Percentiles rank a stretch among this genome's conserved stretches.
phyloP scores from a whole-genome alignment of 306 rosid genomes.

The Adenanthera pavonina region DNA sequence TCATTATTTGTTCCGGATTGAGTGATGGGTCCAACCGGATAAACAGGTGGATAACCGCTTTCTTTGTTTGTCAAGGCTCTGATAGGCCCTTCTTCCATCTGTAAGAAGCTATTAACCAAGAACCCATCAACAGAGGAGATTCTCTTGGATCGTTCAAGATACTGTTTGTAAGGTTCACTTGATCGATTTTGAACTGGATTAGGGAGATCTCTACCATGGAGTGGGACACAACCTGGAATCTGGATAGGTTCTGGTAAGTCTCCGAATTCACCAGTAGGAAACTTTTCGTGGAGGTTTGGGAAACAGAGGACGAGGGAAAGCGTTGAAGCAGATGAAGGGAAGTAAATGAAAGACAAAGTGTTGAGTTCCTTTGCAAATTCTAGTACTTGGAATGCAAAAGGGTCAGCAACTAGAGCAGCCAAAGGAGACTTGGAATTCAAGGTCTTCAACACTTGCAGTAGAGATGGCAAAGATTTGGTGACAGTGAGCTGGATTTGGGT shows the following conservation, averaged over 20 bases:
- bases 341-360: constrained; percentile 33
- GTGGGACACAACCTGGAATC: constrained; percentile 47
- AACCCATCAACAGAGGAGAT: constrained; percentile 29
- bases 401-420: constrained; percentile 34
- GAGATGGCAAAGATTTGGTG: constrained; percentile 21
- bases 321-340: constrained; percentile 2
- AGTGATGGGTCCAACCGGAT: constrained; percentile 48
- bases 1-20: background rate
- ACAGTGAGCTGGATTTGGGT: constrained; percentile 26
- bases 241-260: constrained; percentile 22
- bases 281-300: constrained; percentile 17
- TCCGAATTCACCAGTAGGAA: constrained; percentile 32
- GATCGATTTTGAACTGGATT: constrained; percentile 32
- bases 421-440: constrained; percentile 4
- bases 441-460: constrained; percentile 20
- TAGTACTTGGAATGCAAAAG: constrained; percentile 29
- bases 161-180: constrained; percentile 27
- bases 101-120: constrained; percentile 38
- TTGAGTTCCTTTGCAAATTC: constrained; percentile 38
- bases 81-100: constrained; percentile 31
- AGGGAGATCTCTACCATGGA: constrained; percentile 41
- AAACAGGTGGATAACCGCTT: constrained; percentile 19
- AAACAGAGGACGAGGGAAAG: constrained; percentile 13
- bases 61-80: constrained; percentile 14
- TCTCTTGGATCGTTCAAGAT: constrained; percentile 3